Evolutionary conservation across 2,329 filamentous ascomycete genomes (phyloP).

Genomic region (Polytolypa hystricis): DNA sequence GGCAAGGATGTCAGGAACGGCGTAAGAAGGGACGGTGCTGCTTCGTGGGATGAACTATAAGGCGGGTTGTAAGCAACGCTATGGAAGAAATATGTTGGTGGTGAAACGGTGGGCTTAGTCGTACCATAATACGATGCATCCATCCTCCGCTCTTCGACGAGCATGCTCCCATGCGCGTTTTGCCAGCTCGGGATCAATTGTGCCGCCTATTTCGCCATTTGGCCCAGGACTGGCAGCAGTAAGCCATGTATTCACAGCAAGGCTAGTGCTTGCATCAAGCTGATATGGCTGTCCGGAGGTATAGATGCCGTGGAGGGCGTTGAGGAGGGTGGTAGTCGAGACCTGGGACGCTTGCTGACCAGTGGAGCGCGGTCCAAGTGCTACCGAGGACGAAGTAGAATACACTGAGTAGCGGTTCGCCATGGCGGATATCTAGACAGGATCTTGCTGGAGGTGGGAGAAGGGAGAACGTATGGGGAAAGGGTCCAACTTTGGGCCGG

Average conservation of each 20-base stretch:
- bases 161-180: slow-evolving; percentile 92
- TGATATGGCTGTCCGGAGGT: slow-evolving; percentile 69
- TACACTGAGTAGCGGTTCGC: slow-evolving; percentile 52
- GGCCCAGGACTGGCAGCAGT: slow-evolving; percentile 62
- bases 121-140: slow-evolving; percentile 80
- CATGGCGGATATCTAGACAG: slow-evolving; percentile 28
- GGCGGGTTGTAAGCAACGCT: slow-evolving; percentile 14
- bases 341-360: slow-evolving; percentile 66
- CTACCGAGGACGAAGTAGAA: slow-evolving; percentile 49
- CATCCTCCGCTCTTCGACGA: slow-evolving; percentile 84
- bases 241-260: slow-evolving; percentile 93
- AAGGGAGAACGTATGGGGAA: background rate
- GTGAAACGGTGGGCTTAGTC: slow-evolving; percentile 19
- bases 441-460: background rate
- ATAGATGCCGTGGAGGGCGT: slow-evolving; percentile 83
- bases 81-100: slow-evolving; percentile 1
- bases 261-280: slow-evolving; percentile 78
- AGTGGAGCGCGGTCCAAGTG: slow-evolving; percentile 42
- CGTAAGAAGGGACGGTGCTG: slow-evolving; percentile 69
- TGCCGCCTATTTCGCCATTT: slow-evolving; percentile 61
- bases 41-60: slow-evolving; percentile 74
- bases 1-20: slow-evolving; percentile 77
- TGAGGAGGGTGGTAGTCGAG: slow-evolving; percentile 85
- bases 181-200: slow-evolving; percentile 68
- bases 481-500: background rate